phyloP scores from a whole-genome alignment of 139 green algal genomes.

The Closterium sp. region DNA sequence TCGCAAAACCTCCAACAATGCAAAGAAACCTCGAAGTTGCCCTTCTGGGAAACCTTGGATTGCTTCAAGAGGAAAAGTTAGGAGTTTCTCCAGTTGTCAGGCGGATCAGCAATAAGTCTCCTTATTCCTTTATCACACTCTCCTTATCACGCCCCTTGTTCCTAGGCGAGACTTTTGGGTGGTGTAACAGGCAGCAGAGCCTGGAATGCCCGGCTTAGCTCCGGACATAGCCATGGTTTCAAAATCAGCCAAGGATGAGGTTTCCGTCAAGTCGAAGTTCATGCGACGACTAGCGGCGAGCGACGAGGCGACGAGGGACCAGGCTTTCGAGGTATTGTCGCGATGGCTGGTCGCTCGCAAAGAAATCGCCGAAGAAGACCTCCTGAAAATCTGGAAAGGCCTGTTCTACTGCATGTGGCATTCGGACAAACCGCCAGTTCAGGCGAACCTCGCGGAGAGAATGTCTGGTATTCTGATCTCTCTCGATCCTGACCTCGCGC shows the following conservation, averaged over 20 bases:
- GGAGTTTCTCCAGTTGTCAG: too few species aligned
- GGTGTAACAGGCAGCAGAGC: background rate
- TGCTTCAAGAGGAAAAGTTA: too few species aligned
- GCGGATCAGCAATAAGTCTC: background rate
- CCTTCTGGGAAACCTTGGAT: background rate
- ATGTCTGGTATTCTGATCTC: constrained; percentile 21
- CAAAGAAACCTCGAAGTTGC: background rate
- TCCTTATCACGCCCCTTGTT: background rate
- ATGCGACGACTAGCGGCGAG: background rate
- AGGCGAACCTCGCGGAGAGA: constrained; percentile 63
- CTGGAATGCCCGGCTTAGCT: background rate
- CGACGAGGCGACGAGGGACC: constrained; percentile 15
- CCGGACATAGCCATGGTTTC: background rate
- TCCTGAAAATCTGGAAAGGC: constrained; percentile 81
- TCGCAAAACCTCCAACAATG: background rate
- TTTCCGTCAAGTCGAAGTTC: background rate
- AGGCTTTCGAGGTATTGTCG: background rate
- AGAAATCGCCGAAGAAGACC: constrained; percentile 26
- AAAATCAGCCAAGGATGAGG: background rate
- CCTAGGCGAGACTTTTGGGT: background rate
- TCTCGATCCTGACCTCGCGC: background rate
- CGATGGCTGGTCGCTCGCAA: background rate
- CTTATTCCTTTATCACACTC: background rate
- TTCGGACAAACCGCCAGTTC: constrained; percentile 79
- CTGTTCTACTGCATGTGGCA: constrained; percentile 97